Percentiles rank a stretch among this genome's conserved stretches.
Evolutionary conservation across 2,329 filamentous ascomycete genomes (phyloP).

Genomic region (Colletotrichum paranaense): DNA sequence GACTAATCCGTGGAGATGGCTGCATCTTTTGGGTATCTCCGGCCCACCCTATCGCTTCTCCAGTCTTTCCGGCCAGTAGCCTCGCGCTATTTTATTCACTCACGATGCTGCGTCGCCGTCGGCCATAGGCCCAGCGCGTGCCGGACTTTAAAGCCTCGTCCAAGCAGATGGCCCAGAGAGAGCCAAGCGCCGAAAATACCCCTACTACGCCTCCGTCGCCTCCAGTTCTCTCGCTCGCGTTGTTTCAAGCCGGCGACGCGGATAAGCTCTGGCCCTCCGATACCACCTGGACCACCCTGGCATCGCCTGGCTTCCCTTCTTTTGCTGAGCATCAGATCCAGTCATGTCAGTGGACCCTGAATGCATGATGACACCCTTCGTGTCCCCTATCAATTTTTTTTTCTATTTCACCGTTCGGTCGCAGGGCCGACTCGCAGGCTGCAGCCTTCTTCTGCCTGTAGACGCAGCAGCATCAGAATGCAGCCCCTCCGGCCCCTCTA

Average conservation of each 20-base stretch:
- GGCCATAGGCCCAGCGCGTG: conserved; percentile 11
- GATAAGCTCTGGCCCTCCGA: conserved; percentile 28
- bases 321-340: conserved; percentile 20
- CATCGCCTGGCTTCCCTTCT: neutral
- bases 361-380: conserved; percentile 31
- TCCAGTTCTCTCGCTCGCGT: conserved; percentile 16
- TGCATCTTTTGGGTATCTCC: conserved; percentile 27
- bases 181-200: conserved; percentile 32
- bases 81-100: conserved; percentile 30
- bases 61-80: conserved; percentile 21
- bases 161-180: neutral
- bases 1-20: conserved; percentile 34
- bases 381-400: conserved; percentile 16
- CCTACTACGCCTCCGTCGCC: conserved; percentile 6
- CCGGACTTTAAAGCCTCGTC: conserved; percentile 31
- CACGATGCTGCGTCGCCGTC: conserved; percentile 21
- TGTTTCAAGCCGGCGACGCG: conserved; percentile 34
- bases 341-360: conserved; percentile 34
- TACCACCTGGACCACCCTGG: conserved; percentile 23
- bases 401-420: conserved; percentile 2
- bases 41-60: conserved; percentile 27
- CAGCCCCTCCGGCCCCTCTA: conserved; percentile 31
- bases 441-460: neutral
- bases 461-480: neutral
- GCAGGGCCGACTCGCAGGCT: conserved; percentile 19